Conservation (phyloP, 2,329 filamentous ascomycete genomes). For the Akanthomyces lecanii region DNA sequence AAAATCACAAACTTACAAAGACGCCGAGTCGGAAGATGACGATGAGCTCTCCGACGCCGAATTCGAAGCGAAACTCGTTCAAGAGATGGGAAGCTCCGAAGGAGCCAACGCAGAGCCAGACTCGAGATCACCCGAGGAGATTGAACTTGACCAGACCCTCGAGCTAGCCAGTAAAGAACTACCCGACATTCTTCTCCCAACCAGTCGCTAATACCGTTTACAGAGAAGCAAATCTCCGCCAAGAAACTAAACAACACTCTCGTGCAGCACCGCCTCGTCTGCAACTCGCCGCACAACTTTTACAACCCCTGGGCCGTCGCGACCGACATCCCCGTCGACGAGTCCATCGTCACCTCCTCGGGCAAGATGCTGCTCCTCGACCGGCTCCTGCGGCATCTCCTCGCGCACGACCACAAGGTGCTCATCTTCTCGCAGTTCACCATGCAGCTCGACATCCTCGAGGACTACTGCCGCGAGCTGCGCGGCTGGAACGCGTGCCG, state of each 20-base stretch:
- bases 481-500: constrained; percentile 78
- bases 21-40: constrained; percentile 57
- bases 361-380: constrained; percentile 97
- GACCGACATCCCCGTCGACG: constrained; percentile 61
- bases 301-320: constrained; percentile 79
- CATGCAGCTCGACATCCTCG: constrained; percentile 83
- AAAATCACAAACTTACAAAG: constrained; percentile 45
- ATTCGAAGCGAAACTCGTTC: constrained; percentile 74
- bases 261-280: constrained; percentile 86
- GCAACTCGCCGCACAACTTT: constrained; percentile 94
- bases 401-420: constrained; percentile 76
- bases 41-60: constrained; percentile 71
- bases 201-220: constrained; percentile 21
- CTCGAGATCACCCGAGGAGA: constrained; percentile 51
- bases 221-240: constrained; percentile 75
- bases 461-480: constrained; percentile 76
- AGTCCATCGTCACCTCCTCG: constrained; percentile 77
- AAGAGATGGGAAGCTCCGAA: constrained; percentile 48
- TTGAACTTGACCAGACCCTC: constrained; percentile 62
- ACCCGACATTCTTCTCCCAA: neutral
- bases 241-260: constrained; percentile 94
- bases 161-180: constrained; percentile 67
- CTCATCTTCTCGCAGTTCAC: constrained; percentile 97
- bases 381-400: constrained; percentile 71
- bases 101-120: constrained; percentile 31